Evolutionary conservation across 148 eudicot species (phyloP), one percentile per base, ranked within the genome.

Genomic region (Rhododendron griersonianum): DNA sequence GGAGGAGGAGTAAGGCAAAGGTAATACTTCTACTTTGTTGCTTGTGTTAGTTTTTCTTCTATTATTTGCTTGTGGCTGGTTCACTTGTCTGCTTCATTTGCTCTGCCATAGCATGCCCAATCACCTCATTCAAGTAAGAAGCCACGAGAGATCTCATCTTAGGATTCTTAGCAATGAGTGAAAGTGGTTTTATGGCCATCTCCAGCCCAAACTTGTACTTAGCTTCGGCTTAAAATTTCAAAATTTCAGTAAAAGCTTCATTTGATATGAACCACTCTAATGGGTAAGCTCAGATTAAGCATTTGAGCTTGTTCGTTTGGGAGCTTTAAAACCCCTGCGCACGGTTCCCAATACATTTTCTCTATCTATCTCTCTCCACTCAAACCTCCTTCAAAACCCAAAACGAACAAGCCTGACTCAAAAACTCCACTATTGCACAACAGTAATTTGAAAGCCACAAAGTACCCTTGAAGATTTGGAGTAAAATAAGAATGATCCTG

Each of bases 1-100:
- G 98, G 96, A 48, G 99, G 96, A 90, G 99, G 98, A 86, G 94
- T 96, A 76, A 92, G 98, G 51, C 99, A 94, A 87, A 96, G 99
- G 99, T 96, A 82, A 87, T n/a, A 18, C 69, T 87, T 53, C n/a
- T 80, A 41, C 6, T 41, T 80, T 33, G 11, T 14, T 78, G 80
- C 80, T 47, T 84, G 45, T 59, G 55, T 53, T 82, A 45, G 28
- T 80, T 87, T 87, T 35, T 82, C 73, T 75, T 65, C 6, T 63
- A 14, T 44, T 74, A 50, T 87, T 78, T n/a, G 2, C 69, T 48
- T 15, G 39, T n/a, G 48, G 65, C 41, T 81, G 47, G 45, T 74
- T 74, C 37, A 74, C 78, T 74, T 35, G 11, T 74, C 23, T 74
- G 19, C 37, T 74, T 74, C 78, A 5, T 74, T 35, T 74, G 45